Percentiles rank a stretch among this genome's conserved stretches.
phyloP scores from a whole-genome alignment of 768 basidiomycete genomes.

The Boletus huronensis region DNA sequence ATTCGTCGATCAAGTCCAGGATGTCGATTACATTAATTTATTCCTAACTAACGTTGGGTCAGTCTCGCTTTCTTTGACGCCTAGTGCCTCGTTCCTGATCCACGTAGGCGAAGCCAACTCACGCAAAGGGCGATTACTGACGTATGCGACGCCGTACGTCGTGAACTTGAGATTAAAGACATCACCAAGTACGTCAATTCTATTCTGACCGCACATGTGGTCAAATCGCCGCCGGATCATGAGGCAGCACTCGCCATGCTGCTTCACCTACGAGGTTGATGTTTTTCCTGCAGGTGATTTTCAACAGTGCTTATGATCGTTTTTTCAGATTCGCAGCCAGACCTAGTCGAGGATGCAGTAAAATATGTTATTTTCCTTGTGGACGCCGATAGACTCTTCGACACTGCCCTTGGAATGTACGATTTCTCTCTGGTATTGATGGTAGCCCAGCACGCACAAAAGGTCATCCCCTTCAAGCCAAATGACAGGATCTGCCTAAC shows the following conservation, averaged over 20 bases:
- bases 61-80: slow-evolving; percentile 18
- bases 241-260: slow-evolving; percentile 79
- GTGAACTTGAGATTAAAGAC: slow-evolving; percentile 67
- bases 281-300: background rate
- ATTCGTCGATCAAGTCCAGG: slow-evolving; percentile 83
- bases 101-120: slow-evolving; percentile 54
- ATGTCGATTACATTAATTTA: slow-evolving; percentile 90
- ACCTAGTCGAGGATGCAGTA: slow-evolving; percentile 90
- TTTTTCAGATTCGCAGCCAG: slow-evolving; percentile 45
- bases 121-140: slow-evolving; percentile 55
- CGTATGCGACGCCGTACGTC: slow-evolving; percentile 75
- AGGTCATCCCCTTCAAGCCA: slow-evolving; percentile 49
- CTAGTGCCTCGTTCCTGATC: background rate
- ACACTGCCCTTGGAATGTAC: slow-evolving; percentile 97
- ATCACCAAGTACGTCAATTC: slow-evolving; percentile 82
- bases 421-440: slow-evolving; percentile 94
- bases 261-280: slow-evolving; percentile 71
- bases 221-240: slow-evolving; percentile 87
- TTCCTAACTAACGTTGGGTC: slow-evolving; percentile 87
- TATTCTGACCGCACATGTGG: slow-evolving; percentile 88
- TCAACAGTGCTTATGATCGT: background rate
- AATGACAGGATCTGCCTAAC: background rate
- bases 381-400: slow-evolving; percentile 86
- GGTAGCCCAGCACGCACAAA: slow-evolving; percentile 96
- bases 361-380: slow-evolving; percentile 98